These are phyloP conservation scores for Arctium lappa DNA, from an alignment of 129 eudicot species.

Conservation along the genomic window DNA sequence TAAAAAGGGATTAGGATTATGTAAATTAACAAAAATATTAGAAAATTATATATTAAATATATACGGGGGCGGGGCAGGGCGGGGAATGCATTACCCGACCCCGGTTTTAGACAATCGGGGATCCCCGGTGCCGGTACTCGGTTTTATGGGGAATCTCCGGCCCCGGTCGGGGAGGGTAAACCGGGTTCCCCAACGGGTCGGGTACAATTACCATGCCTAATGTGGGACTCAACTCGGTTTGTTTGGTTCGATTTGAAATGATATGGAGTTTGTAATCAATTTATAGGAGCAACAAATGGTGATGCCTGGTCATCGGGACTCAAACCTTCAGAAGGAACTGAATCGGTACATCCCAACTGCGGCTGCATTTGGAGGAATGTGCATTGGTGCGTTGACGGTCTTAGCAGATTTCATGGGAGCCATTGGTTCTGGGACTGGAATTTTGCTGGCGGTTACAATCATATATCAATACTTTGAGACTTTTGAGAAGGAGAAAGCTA, in stretches of 20 bases:
- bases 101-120: no score
- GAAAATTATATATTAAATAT: no score
- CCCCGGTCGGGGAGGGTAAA: no score
- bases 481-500: constrained; percentile 43
- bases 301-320: constrained; percentile 49
- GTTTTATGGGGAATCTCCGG: no score
- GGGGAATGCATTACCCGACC: no score
- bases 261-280: neutral
- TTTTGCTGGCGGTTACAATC: constrained; percentile 35
- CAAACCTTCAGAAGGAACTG: constrained; percentile 39
- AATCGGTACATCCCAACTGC: constrained; percentile 41
- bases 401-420: constrained; percentile 43
- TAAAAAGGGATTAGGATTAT: no score
- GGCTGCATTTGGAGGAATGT: constrained; percentile 42
- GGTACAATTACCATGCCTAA: no score
- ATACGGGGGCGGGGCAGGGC: no score
- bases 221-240: no score
- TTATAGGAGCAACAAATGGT: constrained; percentile 47
- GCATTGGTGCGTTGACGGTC: constrained; percentile 35
- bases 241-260: neutral
- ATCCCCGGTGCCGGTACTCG: no score
- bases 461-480: constrained; percentile 41
- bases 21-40: no score
- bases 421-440: constrained; percentile 36
- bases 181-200: no score